Conservation (phyloP, 2,329 filamentous ascomycete genomes). For the Claviceps pazoutovae region DNA sequence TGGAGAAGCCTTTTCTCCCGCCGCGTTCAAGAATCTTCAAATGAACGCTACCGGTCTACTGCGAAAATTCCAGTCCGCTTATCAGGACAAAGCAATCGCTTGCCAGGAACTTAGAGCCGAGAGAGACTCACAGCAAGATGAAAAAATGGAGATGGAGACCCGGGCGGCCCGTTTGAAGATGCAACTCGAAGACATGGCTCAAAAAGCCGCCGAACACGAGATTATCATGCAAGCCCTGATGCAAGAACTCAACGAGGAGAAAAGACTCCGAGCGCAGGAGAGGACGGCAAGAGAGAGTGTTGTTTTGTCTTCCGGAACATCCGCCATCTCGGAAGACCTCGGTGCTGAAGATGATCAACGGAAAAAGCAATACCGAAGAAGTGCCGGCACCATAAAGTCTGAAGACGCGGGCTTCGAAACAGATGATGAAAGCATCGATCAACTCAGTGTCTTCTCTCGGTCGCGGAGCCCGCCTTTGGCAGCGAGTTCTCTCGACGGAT, state of each 20-base stretch:
- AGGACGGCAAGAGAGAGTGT: constrained; percentile 16
- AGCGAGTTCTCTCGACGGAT: constrained; percentile 10
- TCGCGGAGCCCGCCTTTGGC: constrained; percentile 42
- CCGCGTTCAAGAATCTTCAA: constrained; percentile 48
- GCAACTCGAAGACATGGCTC: constrained; percentile 47
- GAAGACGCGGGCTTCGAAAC: constrained; percentile 32
- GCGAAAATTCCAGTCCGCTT: constrained; percentile 42
- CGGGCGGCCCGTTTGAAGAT: constrained; percentile 39
- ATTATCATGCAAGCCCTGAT: constrained; percentile 33
- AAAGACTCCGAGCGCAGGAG: constrained; percentile 28
- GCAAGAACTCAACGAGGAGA: constrained; percentile 38
- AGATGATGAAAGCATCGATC: constrained; percentile 36
- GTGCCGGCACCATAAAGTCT: constrained; percentile 29
- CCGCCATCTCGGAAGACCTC: constrained; percentile 37
- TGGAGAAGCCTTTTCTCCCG: constrained; percentile 40
- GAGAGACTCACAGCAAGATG: constrained; percentile 38
- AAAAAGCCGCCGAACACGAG: constrained; percentile 39
- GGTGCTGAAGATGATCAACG: constrained; percentile 36
- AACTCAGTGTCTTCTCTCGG: constrained; percentile 46
- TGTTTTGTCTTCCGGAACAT: constrained; percentile 22
- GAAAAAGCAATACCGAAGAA: constrained; percentile 27
- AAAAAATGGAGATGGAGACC: constrained; percentile 40
- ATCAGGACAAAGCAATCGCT: constrained; percentile 37
- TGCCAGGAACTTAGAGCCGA: constrained; percentile 38
- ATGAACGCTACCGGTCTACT: constrained; percentile 41